Base-by-base conservation (phyloP, 2,329 filamentous ascomycete species). In the Byssochlamys sp. region DNA sequence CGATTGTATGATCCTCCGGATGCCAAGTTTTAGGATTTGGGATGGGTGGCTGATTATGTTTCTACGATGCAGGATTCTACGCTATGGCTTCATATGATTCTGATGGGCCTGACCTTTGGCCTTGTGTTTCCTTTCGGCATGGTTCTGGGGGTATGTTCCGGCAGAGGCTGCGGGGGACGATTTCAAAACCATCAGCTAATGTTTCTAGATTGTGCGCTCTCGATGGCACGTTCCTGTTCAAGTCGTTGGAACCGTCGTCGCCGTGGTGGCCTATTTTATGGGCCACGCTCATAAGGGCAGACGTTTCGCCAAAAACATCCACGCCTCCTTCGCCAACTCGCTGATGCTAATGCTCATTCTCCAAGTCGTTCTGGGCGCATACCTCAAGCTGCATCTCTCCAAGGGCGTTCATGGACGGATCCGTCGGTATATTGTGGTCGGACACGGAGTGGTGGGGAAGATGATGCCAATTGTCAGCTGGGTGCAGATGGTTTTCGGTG, bases 221-320 rank as follows among this genome's bases (percentile, higher is more conserved):
- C 85, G 89, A 74, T 97, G 90, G 90, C 94, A 99, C 76, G 92
- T 97, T 55, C 92, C 94, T 5, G 78, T 90, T 2, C 94, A 99
- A 73, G 81, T 87, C 28, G 68, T 88, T 56, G 90, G 87, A 62
- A 87, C 89, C 26, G 74, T 84, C 27, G 80, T 97, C 62, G 89
- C 90, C 2, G 80, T 95, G 25, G 71, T 91, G 57, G 92, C 90
- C 63, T 96, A 94, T 77, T 90, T 94, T 72, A 83, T 99, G 55
- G 94, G 94, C 54, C 94, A 99, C 71, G 81, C 85, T 63, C 94
- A 99, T 74, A 87, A 89, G 65, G 94, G 94, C 57, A 86, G 94
- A 63, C 85, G 95, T 69, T 99, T 97, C 72, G 79, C 84, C 28
- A 80, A 78, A 54, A 95, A 96, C 67, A 84, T 90, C 52, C 94